Evolutionary conservation across 164 flowering plant genomes (phyloP), one percentile per base, ranked within the genome.

Genomic region (Santalum album): DNA sequence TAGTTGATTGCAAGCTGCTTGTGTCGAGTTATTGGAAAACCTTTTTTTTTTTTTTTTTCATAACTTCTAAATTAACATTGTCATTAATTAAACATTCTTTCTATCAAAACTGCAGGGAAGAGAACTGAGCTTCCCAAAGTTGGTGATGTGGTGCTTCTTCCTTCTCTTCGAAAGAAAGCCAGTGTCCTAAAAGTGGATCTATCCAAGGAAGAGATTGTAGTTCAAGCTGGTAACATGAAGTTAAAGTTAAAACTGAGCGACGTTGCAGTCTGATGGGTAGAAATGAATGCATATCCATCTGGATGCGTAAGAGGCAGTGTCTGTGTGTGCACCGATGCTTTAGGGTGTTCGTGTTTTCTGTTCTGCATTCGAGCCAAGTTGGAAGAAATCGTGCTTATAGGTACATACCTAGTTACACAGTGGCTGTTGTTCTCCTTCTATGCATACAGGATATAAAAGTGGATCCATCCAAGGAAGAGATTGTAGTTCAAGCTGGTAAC

Each of bases 201-300:
- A 23, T 74, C 80, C 18, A 84, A 78, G 65, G 75, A 72, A 61
- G 90, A 79, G 57, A 53, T 87, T 11, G 49, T 80, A 25, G 92
- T 91, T 66, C 90, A 74, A 76, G 84, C 76, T 43, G 84, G 79
- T 44, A 74, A 54, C 63, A 73, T 91, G 85, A 87, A 78, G 75
- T 44, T 87, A 73, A 86, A 76, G 63, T 51, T 91, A 62, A 86
- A 80, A 70, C 55, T 84, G 23, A 60, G 60, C 1, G 87, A 82
- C 19, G 34, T 87, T 45, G 34, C 50, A 51, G 43, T 48, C 50
- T 77, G 66, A 67, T 55, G 29, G 59, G 45, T 61, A n/a, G n/a
- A n/a, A 40, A 48, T 38, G 0, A 9, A 38, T 14, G 2, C 14
- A 10, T 38, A 38, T 10, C 17, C 42, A 38, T 4, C 17, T 3